Percentiles rank a stretch among this genome's conserved stretches.
Conservation (phyloP, 495 filamentous ascomycete species). For the Penicillium simplicissimum region DNA sequence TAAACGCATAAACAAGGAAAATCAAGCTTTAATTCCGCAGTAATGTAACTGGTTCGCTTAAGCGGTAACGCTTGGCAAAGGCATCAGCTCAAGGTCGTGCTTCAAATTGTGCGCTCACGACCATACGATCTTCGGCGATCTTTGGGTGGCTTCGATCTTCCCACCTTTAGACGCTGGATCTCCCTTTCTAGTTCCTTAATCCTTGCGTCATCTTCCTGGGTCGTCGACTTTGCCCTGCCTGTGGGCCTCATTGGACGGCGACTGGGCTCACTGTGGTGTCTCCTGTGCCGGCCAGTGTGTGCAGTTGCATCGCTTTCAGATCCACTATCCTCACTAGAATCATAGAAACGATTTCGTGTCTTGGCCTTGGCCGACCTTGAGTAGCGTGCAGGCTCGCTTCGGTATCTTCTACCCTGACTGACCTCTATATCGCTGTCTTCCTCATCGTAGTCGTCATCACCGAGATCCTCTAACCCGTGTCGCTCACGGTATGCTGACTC, state of each 20-base stretch:
- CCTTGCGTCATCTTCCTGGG: neutral
- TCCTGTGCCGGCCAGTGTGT: neutral
- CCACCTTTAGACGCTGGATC: neutral
- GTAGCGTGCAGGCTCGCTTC: neutral
- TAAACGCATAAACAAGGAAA: neutral
- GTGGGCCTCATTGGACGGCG: neutral
- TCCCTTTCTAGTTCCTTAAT: neutral
- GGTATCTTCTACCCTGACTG: slow-evolving; percentile 5
- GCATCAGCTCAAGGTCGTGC: neutral
- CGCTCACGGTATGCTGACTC: slow-evolving; percentile 12
- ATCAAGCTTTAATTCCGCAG: neutral
- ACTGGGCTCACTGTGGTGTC: neutral
- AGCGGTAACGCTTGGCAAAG: neutral
- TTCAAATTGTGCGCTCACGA: neutral
- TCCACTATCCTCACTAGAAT: neutral
- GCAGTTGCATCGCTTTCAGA: neutral
- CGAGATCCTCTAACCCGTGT: slow-evolving; percentile 5
- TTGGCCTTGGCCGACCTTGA: neutral
- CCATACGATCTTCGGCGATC: neutral
- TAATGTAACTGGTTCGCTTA: neutral
- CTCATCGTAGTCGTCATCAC: slow-evolving; percentile 6
- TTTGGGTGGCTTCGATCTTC: neutral
- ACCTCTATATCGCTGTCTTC: slow-evolving; percentile 6
- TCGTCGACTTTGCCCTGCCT: neutral
- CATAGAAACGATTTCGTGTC: neutral